A percentile compares a stretch with the other conserved stretches of the same genome.
Conservation (phyloP, 2,329 filamentous ascomycete genomes). For the Hysterium pulicare region DNA sequence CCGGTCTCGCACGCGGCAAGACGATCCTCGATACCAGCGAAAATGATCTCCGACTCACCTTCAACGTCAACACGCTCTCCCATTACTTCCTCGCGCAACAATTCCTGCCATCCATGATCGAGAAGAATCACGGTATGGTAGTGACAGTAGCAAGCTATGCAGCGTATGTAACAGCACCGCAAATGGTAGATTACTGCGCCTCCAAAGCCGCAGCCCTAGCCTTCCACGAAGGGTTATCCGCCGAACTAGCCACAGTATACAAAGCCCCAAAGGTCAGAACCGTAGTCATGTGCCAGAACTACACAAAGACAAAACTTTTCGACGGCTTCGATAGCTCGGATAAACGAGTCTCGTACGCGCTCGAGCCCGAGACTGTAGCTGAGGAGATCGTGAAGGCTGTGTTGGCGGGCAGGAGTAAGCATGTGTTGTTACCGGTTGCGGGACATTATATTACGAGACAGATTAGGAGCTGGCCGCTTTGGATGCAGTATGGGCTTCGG, state of each 20-base stretch:
- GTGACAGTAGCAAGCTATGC: slow-evolving; percentile 67
- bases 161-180: slow-evolving; percentile 58
- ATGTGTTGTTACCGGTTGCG: slow-evolving; percentile 54
- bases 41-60: slow-evolving; percentile 61
- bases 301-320: slow-evolving; percentile 61
- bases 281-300: slow-evolving; percentile 63
- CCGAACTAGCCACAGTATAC: slow-evolving; percentile 51
- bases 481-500: slow-evolving; percentile 57
- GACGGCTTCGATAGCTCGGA: slow-evolving; percentile 52
- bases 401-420: slow-evolving; percentile 54
- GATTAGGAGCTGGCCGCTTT: slow-evolving; percentile 56
- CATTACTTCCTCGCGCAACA: slow-evolving; percentile 65
- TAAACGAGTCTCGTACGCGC: slow-evolving; percentile 51
- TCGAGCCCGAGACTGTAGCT: slow-evolving; percentile 62
- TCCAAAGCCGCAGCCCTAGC: slow-evolving; percentile 64
- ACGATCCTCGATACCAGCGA: slow-evolving; percentile 58
- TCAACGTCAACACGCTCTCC: slow-evolving; percentile 67
- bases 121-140: slow-evolving; percentile 66
- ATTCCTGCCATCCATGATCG: slow-evolving; percentile 65
- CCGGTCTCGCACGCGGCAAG: slow-evolving; percentile 61
- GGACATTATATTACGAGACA: slow-evolving; percentile 30
- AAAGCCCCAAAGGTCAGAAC: slow-evolving; percentile 63
- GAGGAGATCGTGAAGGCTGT: slow-evolving; percentile 62
- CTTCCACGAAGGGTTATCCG: slow-evolving; percentile 62
- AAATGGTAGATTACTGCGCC: slow-evolving; percentile 65